Conservation (phyloP, 2,329 filamentous ascomycete species). For the Ascochyta rabiei region DNA sequence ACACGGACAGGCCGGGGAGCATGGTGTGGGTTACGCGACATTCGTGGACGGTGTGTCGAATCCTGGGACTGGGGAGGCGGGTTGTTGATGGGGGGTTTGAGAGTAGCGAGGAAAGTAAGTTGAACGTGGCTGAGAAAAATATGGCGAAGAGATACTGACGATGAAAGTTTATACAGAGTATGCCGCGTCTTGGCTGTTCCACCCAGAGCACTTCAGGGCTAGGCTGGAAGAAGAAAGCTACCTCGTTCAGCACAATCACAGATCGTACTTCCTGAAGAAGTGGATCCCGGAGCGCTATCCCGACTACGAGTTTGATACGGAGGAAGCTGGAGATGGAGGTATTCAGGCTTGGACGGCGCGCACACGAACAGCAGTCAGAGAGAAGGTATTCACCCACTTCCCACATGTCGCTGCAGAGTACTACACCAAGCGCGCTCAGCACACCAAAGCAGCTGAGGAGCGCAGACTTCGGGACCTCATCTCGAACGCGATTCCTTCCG, state of each 20-base stretch:
- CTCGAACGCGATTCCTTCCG: slow-evolving; percentile 23
- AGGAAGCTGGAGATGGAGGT: not conserved
- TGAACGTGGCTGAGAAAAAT: not conserved
- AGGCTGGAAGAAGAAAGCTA: slow-evolving; percentile 30
- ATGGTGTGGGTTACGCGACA: slow-evolving; percentile 32
- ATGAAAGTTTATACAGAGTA: slow-evolving; percentile 32
- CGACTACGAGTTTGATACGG: slow-evolving; percentile 6
- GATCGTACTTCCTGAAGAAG: slow-evolving; percentile 28
- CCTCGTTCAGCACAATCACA: slow-evolving; percentile 20
- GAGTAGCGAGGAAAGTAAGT: slow-evolving; percentile 29
- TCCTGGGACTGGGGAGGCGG: slow-evolving; percentile 27
- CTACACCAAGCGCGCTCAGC: slow-evolving; percentile 25
- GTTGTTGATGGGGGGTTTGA: slow-evolving; percentile 25
- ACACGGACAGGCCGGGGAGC: slow-evolving; percentile 26
- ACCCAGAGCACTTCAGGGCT: slow-evolving; percentile 30
- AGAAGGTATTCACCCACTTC: slow-evolving; percentile 33
- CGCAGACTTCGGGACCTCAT: slow-evolving; percentile 22
- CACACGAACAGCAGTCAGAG: slow-evolving; percentile 21
- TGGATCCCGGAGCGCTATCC: slow-evolving; percentile 32
- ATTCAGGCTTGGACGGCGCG: slow-evolving; percentile 27
- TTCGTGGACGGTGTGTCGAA: slow-evolving; percentile 24
- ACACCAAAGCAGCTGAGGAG: slow-evolving; percentile 29
- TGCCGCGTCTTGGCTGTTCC: slow-evolving; percentile 31
- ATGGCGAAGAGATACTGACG: not conserved
- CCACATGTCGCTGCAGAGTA: slow-evolving; percentile 22